phyloP scores from a whole-genome alignment of 805 yeast species.

The Myxozyma kluyveri region DNA sequence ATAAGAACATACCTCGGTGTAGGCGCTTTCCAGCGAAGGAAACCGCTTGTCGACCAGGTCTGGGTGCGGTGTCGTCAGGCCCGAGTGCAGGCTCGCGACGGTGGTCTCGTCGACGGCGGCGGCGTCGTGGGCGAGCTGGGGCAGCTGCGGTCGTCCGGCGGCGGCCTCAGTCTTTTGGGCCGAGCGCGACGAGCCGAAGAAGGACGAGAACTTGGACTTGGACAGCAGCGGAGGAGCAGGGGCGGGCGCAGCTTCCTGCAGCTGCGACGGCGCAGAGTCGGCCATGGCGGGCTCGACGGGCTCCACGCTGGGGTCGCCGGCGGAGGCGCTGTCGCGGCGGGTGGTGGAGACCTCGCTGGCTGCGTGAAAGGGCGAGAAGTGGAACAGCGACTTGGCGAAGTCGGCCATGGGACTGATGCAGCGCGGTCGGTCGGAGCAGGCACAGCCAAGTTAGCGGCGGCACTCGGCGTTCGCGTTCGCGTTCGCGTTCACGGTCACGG shows the following conservation, averaged over 20 bases:
- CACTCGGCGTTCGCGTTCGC: background rate
- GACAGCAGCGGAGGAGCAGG: background rate
- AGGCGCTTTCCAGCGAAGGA: slow-evolving; percentile 17
- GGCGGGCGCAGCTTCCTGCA: background rate
- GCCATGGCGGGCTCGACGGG: slow-evolving; percentile 1
- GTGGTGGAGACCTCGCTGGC: slow-evolving; percentile 3
- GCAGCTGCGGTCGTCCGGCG: background rate
- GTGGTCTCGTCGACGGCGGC: background rate
- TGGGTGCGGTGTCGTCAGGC: slow-evolving; percentile 20
- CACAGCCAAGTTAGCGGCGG: slow-evolving; percentile 11
- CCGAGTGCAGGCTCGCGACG: slow-evolving; percentile 9
- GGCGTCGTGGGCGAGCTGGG: background rate
- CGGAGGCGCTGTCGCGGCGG: background rate
- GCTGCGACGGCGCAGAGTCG: slow-evolving; percentile 3
- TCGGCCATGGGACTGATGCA: slow-evolving; percentile 23
- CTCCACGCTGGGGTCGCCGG: background rate
- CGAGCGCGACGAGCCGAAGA: background rate
- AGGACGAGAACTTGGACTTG: slow-evolving; percentile 1
- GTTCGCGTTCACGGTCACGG: no score
- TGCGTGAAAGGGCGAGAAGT: slow-evolving; percentile 24
- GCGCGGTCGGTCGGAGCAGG: background rate
- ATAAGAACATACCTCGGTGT: slow-evolving; percentile 5
- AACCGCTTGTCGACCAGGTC: slow-evolving; percentile 24
- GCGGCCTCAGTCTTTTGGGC: no score
- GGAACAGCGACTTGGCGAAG: slow-evolving; percentile 30